Percentiles rank a stretch among this genome's conserved stretches.
These are phyloP conservation scores for Fistulina hepatica DNA, from an alignment of 1,284 basidiomycete species.

Conservation along the genomic window DNA sequence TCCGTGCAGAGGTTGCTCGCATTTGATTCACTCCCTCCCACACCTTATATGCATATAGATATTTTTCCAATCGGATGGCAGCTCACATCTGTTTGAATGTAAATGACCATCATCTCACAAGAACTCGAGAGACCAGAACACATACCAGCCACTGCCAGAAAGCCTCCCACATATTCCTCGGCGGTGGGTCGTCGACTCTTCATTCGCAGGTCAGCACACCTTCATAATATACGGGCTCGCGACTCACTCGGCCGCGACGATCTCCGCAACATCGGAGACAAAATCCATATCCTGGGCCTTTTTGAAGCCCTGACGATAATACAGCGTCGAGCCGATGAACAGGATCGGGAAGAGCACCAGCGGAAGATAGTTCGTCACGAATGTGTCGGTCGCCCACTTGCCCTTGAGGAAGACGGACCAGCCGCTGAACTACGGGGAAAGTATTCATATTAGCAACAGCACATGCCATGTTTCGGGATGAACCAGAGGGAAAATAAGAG, in stretches of 20 bases:
- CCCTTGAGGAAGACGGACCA: conserved; percentile 67
- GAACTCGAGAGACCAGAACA: too few species aligned
- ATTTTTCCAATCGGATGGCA: too few species aligned
- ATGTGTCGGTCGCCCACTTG: conserved; percentile 46
- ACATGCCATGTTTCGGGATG: too few species aligned
- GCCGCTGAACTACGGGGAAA: conserved; percentile 74
- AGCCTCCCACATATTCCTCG: conserved; percentile 52
- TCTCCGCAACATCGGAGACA: conserved; percentile 54
- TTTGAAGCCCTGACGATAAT: conserved; percentile 37
- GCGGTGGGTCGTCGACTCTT: conserved; percentile 59
- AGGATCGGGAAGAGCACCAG: conserved; percentile 67
- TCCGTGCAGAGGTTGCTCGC: too few species aligned
- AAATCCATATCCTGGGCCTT: conserved; percentile 70
- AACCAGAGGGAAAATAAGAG: not conserved
- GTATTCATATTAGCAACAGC: too few species aligned
- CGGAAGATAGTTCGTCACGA: conserved; percentile 75
- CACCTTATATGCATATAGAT: too few species aligned
- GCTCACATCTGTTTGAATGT: too few species aligned
- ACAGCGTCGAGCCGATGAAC: conserved; percentile 48
- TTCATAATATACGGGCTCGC: not conserved
- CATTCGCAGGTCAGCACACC: conserved; percentile 4
- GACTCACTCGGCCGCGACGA: conserved; percentile 55
- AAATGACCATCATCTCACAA: too few species aligned
- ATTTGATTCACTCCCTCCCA: too few species aligned
- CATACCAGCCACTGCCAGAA: conserved; percentile 66